These are phyloP conservation scores for Phalaenopsis hybrid DNA, from an alignment of 116 monocot species.

Conservation along the genomic window DNA sequence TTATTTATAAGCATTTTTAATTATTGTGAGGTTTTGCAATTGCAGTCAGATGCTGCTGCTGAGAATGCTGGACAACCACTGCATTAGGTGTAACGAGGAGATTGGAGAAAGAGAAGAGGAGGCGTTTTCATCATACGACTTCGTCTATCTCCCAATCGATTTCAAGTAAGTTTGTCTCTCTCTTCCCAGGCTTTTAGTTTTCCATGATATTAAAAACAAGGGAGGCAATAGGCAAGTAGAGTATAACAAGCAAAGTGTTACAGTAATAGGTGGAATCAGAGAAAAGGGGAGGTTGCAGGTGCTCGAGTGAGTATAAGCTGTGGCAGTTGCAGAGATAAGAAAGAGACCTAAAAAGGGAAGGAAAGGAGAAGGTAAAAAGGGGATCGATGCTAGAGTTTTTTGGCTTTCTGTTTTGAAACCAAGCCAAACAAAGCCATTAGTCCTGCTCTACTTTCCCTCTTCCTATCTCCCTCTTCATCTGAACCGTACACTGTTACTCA, in stretches of 20 bases:
- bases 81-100: slow-evolving; percentile 89
- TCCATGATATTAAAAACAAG: neutral
- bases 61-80: slow-evolving; percentile 96
- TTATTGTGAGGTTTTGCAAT: too few relatives aligned
- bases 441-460: neutral
- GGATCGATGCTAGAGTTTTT: neutral
- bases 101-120: slow-evolving; percentile 21
- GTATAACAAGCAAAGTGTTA: slow-evolving; percentile 14
- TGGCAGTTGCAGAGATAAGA: slow-evolving; percentile 6
- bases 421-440: neutral
- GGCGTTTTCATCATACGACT: slow-evolving; percentile 81
- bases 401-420: neutral
- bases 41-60: slow-evolving; percentile 94
- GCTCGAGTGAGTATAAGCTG: slow-evolving; percentile 1
- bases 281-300: slow-evolving; percentile 22
- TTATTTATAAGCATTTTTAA: too few relatives aligned
- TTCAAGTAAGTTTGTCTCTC: slow-evolving; percentile 67
- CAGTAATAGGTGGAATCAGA: slow-evolving; percentile 6
- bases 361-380: neutral
- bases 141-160: slow-evolving; percentile 97
- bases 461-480: neutral
- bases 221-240: neutral
- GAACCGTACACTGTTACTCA: slow-evolving; percentile 37
- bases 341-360: slow-evolving; percentile 7
- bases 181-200: neutral